These are phyloP conservation scores for Pilaira anomala DNA, from an alignment of 192 early-diverging fungal species.

Conservation along the genomic window DNA sequence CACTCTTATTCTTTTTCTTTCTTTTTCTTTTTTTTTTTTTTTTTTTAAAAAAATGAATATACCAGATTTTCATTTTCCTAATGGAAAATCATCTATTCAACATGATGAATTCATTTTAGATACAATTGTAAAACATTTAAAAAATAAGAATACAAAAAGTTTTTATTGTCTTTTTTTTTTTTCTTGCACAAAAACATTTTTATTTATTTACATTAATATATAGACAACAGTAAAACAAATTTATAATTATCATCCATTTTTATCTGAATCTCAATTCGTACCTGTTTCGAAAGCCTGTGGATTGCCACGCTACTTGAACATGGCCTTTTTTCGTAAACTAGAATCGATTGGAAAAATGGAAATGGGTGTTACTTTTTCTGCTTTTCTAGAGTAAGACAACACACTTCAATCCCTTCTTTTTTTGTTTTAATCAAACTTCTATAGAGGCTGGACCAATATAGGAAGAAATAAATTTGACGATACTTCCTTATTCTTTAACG, in stretches of 20 bases:
- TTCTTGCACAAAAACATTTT: neutral
- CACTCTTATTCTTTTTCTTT: neutral
- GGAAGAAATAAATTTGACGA: slow-evolving; percentile 41
- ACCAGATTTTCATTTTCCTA: slow-evolving; percentile 14
- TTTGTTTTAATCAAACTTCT: slow-evolving; percentile 24
- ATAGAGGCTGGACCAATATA: slow-evolving; percentile 44
- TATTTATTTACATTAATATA: neutral
- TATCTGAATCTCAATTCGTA: slow-evolving; percentile 23
- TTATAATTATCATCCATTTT: slow-evolving; percentile 4
- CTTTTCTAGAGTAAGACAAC: slow-evolving; percentile 21
- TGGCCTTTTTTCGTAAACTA: slow-evolving; percentile 56
- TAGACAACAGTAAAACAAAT: slow-evolving; percentile 16
- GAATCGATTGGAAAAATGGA: slow-evolving; percentile 13
- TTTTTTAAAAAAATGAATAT: neutral
- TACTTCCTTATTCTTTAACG: slow-evolving; percentile 54
- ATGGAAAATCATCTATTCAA: slow-evolving; percentile 3
- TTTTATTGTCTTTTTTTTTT: too few species aligned
- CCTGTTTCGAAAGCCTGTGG: slow-evolving; percentile 44
- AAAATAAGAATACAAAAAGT: too few species aligned
- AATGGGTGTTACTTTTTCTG: neutral
- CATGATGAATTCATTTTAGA: neutral
- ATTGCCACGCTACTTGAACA: slow-evolving; percentile 65
- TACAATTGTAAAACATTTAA: slow-evolving; percentile 4
- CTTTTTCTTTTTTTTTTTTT: neutral
- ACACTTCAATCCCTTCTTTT: slow-evolving; percentile 27